Evolutionary conservation across 768 basidiomycete genomes (phyloP).

Genomic region (Suillus fuscotomentosus): DNA sequence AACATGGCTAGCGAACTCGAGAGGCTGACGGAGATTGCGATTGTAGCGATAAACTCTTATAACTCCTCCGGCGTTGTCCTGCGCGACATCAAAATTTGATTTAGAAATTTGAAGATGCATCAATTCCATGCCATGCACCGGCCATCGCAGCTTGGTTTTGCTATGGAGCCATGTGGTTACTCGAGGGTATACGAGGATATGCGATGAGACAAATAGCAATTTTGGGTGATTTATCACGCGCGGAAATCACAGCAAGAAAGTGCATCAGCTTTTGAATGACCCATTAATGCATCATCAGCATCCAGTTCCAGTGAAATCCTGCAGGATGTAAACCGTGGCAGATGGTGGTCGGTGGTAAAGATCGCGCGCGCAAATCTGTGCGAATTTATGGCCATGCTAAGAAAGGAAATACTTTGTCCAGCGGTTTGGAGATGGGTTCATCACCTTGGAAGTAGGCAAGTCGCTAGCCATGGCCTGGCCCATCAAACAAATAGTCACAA

Average conservation of each 20-base stretch:
- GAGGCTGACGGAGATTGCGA: not conserved
- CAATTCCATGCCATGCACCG: not conserved
- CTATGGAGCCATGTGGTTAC: not conserved
- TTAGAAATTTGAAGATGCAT: not conserved
- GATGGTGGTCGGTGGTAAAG: not conserved
- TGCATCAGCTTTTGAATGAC: not conserved
- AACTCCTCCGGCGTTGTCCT: not conserved
- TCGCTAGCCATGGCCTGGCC: not conserved
- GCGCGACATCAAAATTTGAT: not conserved
- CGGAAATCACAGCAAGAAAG: not conserved
- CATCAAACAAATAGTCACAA: not conserved
- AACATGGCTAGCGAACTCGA: not conserved
- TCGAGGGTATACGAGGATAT: not conserved
- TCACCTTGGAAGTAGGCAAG: not conserved
- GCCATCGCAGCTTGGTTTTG: not conserved
- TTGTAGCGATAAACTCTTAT: not conserved
- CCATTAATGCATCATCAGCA: not conserved
- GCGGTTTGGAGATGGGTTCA: not conserved
- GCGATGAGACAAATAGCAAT: not conserved
- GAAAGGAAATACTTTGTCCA: not conserved
- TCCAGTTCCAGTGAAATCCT: not conserved
- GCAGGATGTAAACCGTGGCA: not conserved
- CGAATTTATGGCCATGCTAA: not conserved
- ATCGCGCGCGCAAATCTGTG: not conserved
- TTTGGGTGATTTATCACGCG: not conserved